Evolutionary conservation across 176 grass and related monocot species (phyloP).

Genomic region (Alloteropsis semialata): DNA sequence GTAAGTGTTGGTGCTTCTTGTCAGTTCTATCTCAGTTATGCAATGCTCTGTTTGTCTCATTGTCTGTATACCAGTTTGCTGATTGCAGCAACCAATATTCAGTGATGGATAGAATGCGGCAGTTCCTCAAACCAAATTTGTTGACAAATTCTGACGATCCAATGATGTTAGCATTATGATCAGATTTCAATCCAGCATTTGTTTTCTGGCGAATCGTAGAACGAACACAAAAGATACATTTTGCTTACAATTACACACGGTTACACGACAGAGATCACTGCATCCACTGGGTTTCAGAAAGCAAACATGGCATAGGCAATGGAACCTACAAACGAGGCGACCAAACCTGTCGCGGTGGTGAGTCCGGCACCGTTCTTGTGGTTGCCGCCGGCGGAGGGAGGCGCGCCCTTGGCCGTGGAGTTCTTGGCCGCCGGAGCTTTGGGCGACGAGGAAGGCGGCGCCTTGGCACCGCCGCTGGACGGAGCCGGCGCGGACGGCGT

Average conservation of each 20-base stretch:
- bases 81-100: neutral
- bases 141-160: neutral
- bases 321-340: slow-evolving; percentile 24
- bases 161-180: neutral
- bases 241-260: neutral
- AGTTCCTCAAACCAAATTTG: neutral
- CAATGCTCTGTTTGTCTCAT: too few relatives aligned
- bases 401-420: slow-evolving; percentile 20
- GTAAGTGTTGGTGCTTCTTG: neutral
- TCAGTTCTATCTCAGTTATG: neutral
- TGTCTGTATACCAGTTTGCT: neutral
- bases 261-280: neutral
- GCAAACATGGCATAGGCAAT: slow-evolving; percentile 47
- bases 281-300: neutral
- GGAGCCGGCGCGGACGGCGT: slow-evolving; percentile 16
- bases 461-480: neutral
- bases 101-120: neutral
- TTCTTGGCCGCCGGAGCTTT: slow-evolving; percentile 2
- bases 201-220: neutral
- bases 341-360: slow-evolving; percentile 33
- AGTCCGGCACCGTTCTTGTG: slow-evolving; percentile 25
- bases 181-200: neutral
- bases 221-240: neutral
- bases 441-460: neutral
- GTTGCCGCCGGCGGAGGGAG: neutral